Base-by-base conservation (phyloP, 1,139 yeast species). In the Blastobotrys elegans region DNA sequence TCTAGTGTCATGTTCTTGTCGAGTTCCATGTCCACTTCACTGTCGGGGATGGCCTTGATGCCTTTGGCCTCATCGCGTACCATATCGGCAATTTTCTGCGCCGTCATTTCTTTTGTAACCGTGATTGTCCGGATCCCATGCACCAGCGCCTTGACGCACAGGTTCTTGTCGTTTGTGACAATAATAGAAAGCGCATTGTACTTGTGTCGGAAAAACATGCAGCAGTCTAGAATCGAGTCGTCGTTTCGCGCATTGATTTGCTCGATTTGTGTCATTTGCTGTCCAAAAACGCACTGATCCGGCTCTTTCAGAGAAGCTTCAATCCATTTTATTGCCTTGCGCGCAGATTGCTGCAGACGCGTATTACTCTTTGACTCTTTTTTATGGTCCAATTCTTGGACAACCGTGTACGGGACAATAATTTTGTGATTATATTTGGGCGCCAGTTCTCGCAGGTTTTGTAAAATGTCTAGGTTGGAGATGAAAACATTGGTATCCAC, bases 191-290 rank as follows among this genome's bases (percentile, higher is more conserved):
- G 38, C 73, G 69, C 16, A 52, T 13, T 73, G 22, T 62, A 64
- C 51, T 47, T 62, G 20, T 71, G 64, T 52, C 76, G 73, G 51
- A 82, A 80, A 60, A 75, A 89, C 26, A 84, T 59, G 57, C 95
- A 84, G 61, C 96, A 88, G 64, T 90, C 97, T 32, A 89, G 65
- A 52, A 90, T 89, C 0, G 95, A 76, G 58, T 89, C 95, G 62
- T 90, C 97, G 49, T 85, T 83, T 0, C 52, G 53, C 1, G 80
- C 63, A 5, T 61, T 45, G 44, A 58, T 54, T 51, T 68, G 79
- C 57, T 81, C 49, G 34, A 70, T 66, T 59, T 89, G 87, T 24
- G 70, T 67, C 32, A 75, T 48, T 54, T 74, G 77, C 61, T 90
- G 97, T 0, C 89, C 95, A 40, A 74, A 66, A 0, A 89, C 78